Evolutionary conservation across 1,139 yeast genomes (phyloP), one percentile per base, ranked within the genome.

Genomic region (Geotrichum aggregatum): DNA sequence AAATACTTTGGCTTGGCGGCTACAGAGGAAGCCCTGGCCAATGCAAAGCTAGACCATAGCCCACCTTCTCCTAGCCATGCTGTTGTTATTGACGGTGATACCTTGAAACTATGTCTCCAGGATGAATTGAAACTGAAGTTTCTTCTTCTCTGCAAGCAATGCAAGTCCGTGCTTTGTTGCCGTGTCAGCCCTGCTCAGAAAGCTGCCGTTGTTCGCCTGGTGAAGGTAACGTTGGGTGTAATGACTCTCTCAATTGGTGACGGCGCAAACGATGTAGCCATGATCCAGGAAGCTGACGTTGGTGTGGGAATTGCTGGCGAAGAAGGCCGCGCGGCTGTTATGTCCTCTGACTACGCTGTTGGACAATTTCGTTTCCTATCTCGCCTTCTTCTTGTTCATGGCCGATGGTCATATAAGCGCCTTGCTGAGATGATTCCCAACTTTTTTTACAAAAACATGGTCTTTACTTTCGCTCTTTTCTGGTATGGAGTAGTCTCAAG

Each of bases 301-400:
- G 98, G 98, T 60, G 95, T 92, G 45, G 98, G 98, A 71, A 91
- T 92, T 63, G 95, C 96, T 46, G 98, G 98, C 68, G 94, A 88
- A 71, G 98, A 92, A 76, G 98, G 98, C 61, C 77, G 98, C 53
- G 98, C 92, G 68, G 98, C 98, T n/a, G 98, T 86, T 14, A 92
- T 92, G 98, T 86, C 96, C 8, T 86, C 97, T 0, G 98, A 92
- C 75, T 92, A 89, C 70, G 98, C 97, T 4, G 75, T 92, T 67
- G 98, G 97, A 11, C 98, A 92, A 69, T 92, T 92, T 72, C 76
- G 97, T 63, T 92, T 79, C 66, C 70, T 92, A 64, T 79, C 87
- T 1, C 76, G 91, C 62, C 75, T 92, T 61, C 72, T 92, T 46
- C 72, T 92, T 50, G 94, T 88, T 21, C 98, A 92, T 71, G 98